Conservation (phyloP, 371 early-diverging fungal genomes). For the Mortierella sp. region DNA sequence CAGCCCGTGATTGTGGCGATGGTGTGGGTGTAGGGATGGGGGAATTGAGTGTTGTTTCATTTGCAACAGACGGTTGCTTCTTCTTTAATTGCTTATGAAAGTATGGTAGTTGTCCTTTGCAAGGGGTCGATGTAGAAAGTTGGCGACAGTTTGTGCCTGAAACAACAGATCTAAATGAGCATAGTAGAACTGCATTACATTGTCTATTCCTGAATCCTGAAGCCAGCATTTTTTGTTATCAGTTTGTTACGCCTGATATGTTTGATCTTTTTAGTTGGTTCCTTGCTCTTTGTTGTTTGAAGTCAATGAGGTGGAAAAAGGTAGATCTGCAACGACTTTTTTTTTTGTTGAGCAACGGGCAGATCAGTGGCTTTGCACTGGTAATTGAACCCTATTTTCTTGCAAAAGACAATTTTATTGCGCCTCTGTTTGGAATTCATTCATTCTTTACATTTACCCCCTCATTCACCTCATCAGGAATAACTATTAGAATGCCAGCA, state of each 20-base stretch:
- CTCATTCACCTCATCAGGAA: neutral
- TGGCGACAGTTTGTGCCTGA: slow-evolving; percentile 7
- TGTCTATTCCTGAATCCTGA: slow-evolving; percentile 7
- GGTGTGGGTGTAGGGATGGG: slow-evolving; percentile 10
- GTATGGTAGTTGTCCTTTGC: slow-evolving; percentile 28
- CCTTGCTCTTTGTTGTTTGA: neutral
- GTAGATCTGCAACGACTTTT: neutral
- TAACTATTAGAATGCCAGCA: slow-evolving; percentile 28
- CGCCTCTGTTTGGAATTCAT: neutral
- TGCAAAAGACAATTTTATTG: neutral
- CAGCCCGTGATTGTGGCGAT: slow-evolving; percentile 14
- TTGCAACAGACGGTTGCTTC: neutral
- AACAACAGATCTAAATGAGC: neutral
- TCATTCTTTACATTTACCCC: neutral
- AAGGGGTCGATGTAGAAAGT: slow-evolving; percentile 19
- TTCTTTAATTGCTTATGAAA: slow-evolving; percentile 44
- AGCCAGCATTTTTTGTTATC: slow-evolving; percentile 4
- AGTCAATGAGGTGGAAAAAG: neutral
- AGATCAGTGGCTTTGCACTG: slow-evolving; percentile 25
- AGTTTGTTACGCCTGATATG: neutral
- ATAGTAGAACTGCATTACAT: slow-evolving; percentile 8
- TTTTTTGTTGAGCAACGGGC: neutral
- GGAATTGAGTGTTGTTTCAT: slow-evolving; percentile 3
- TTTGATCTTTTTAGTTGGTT: neutral
- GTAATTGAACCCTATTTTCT: neutral